phyloP scores from a whole-genome alignment of 345 rosid species.

The Eucalyptus marginata region DNA sequence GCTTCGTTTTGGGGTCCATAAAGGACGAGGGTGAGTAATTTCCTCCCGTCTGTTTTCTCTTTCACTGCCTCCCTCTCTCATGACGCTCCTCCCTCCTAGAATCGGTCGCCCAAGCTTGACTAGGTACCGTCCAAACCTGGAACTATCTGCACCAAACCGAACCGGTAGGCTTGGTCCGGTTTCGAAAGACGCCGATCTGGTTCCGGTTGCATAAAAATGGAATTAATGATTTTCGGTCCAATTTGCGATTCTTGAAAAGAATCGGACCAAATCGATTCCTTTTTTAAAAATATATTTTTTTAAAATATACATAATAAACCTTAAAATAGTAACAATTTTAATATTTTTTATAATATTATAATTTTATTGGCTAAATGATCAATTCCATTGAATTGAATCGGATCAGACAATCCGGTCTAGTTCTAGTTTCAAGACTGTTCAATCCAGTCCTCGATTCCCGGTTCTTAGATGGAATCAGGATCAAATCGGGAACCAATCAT shows the following conservation, averaged over 20 bases:
- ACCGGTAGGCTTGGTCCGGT: rapidly evolving
- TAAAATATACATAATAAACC: no score
- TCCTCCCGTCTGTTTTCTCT: not conserved
- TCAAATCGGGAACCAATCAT: rapidly evolving
- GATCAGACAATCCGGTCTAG: rapidly evolving
- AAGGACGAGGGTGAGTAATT: not conserved
- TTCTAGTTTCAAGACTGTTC: no score
- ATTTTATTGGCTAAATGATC: no score
- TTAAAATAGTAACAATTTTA: no score
- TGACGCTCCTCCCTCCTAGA: not conserved
- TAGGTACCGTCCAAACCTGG: no score
- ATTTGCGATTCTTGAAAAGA: rapidly evolving
- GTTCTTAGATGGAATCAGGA: rapidly evolving
- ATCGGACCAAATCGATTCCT: no score
- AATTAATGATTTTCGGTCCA: rapidly evolving
- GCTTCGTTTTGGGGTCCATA: not conserved
- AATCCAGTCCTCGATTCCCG: rapidly evolving
- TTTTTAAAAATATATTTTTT: no score
- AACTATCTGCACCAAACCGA: no score
- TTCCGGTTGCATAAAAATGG: no score
- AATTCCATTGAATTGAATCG: rapidly evolving
- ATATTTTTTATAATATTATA: no score
- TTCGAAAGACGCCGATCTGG: rapidly evolving
- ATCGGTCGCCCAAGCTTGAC: not conserved
- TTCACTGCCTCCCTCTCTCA: not conserved